phyloP scores from a whole-genome alignment of 345 rosid species.

The Moricandia moricandioides region DNA sequence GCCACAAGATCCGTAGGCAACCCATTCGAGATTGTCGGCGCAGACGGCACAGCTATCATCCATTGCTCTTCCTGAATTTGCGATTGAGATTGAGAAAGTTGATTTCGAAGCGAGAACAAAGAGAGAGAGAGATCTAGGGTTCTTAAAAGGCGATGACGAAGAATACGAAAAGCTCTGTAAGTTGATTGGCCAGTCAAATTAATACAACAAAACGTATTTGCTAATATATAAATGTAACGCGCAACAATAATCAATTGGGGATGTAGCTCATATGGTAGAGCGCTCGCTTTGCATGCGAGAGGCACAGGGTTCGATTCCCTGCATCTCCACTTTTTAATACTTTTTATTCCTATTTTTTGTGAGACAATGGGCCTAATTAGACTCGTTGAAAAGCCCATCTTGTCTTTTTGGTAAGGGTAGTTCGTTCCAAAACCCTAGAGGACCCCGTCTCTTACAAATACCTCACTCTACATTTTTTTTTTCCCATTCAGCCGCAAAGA shows the following conservation, averaged over 20 bases:
- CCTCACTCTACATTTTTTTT: background rate
- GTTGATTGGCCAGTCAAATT: conserved; percentile 14
- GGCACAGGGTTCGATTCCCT: conserved; percentile 49
- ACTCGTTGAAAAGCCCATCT: background rate
- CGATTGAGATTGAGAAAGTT: background rate
- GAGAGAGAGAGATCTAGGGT: conserved; percentile 39
- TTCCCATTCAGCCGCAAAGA: conserved; percentile 22
- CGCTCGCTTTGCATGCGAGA: conserved; percentile 98
- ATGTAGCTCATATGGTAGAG: conserved; percentile 65
- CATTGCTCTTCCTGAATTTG: conserved; percentile 42
- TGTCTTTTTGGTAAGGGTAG: background rate
- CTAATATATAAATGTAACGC: too few relatives aligned
- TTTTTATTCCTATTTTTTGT: too few relatives aligned
- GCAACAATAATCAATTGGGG: background rate
- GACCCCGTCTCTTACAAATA: background rate
- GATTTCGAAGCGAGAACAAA: background rate
- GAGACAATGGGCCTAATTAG: background rate
- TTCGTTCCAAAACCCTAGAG: conserved; percentile 18
- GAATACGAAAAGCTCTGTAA: conserved; percentile 14
- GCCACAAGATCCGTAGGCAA: conserved; percentile 87
- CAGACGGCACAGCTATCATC: conserved; percentile 95
- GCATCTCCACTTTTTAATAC: conserved; percentile 24
- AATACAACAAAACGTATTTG: background rate
- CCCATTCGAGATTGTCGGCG: conserved; percentile 91
- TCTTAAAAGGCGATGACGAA: conserved; percentile 19